These are phyloP conservation scores for Paracorniculantispora psalliotae DNA, from an alignment of 2,329 filamentous ascomycete genomes.

Conservation along the genomic window DNA sequence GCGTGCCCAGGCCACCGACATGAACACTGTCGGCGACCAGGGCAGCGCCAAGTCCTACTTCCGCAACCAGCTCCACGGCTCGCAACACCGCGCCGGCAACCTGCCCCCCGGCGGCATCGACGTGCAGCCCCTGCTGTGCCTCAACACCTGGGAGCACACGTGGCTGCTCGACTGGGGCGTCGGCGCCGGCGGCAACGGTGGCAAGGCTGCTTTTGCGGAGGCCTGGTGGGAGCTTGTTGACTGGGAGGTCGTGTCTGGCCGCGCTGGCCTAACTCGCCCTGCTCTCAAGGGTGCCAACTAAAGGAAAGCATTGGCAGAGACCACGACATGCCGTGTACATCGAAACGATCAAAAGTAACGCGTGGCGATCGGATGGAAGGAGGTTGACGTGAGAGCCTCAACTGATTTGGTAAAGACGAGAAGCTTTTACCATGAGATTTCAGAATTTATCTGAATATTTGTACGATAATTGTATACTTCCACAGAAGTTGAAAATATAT, in stretches of 20 bases:
- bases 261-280: slow-evolving; percentile 29
- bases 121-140: slow-evolving; percentile 73
- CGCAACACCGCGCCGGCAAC: slow-evolving; percentile 23
- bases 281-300: slow-evolving; percentile 26
- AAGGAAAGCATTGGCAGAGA: not conserved
- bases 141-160: slow-evolving; percentile 95
- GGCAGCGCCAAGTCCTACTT: slow-evolving; percentile 34
- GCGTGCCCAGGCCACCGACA: slow-evolving; percentile 63
- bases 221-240: slow-evolving; percentile 86
- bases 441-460: not conserved
- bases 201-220: slow-evolving; percentile 71
- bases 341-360: not conserved
- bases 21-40: slow-evolving; percentile 55
- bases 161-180: slow-evolving; percentile 79
- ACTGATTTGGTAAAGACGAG: not conserved
- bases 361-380: not conserved
- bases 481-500: slow-evolving; percentile 6
- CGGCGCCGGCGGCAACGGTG: slow-evolving; percentile 52
- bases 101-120: slow-evolving; percentile 62
- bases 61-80: slow-evolving; percentile 31
- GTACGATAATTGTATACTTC: slow-evolving; percentile 13
- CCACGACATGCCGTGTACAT: not conserved
- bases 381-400: not conserved
- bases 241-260: slow-evolving; percentile 66
- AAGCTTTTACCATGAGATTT: not conserved